Base-by-base conservation (phyloP, 2,329 filamentous ascomycete species). In the Orbilia oligospora region DNA sequence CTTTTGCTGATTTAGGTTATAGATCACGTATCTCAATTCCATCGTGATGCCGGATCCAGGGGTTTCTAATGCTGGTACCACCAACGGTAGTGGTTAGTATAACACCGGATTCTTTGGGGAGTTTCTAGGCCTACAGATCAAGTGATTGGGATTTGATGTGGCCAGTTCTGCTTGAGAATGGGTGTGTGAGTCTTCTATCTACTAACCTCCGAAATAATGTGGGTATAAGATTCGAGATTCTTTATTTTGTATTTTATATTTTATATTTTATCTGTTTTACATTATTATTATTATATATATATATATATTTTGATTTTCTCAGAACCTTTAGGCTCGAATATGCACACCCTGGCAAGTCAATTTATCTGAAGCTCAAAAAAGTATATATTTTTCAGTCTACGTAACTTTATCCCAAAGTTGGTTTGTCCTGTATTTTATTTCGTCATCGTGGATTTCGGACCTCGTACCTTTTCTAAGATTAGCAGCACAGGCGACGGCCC, bases 1-100 rank as follows among this genome's bases (percentile, higher is more conserved):
- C 76, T 66, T 81, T n/a, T 64, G 65, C 33, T 30, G 30, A 33
- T 27, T 16, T 18, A 18, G 22, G 58, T 8, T 20, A 38, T 30
- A 93, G 91, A 86, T 93, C 67, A 89, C 90, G 33, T 92, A 92
- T 84, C 84, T 93, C 77, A 94, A 93, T 82, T 88, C 87, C 75
- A 87, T 92, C 51, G 90, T 93, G 73, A 92, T 92, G 91, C 91
- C 92, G 2, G 92, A 93, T 82, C 75, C 81, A 41, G 76, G 80
- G 22, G 68, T 72, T 51, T 71, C 30, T 14, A 36, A 30, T 10
- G 38, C 1, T 20, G 30, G 16, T n/a, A 33, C 33, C 36, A 16
- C 30, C 30, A 30, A 30, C 30, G 30, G 30, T 30, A 8, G 30
- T 30, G 30, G 30, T 30, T 30, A 30, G 8, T 30, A 30, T 30